Conservation (phyloP, 1,139 yeast genomes). For the Pneumocystis sp. region DNA sequence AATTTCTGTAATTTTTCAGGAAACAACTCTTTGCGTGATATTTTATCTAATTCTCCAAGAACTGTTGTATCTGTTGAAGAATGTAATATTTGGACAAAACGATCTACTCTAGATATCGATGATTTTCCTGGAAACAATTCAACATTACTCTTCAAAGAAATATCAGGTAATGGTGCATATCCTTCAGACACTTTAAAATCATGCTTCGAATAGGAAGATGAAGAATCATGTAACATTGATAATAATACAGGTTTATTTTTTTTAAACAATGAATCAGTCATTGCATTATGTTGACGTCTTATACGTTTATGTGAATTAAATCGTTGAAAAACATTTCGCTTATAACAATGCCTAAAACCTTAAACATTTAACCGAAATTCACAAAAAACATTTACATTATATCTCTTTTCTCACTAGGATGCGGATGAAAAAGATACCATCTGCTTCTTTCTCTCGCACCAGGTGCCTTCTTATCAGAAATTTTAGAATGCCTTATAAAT, state of each 20-base stretch:
- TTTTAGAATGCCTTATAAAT: slow-evolving; percentile 4
- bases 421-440: slow-evolving; percentile 11
- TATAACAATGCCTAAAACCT: neutral
- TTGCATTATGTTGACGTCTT: neutral
- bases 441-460: slow-evolving; percentile 10
- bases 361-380: neutral
- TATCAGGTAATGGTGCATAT: neutral
- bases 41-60: neutral
- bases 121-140: neutral
- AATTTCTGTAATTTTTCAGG: neutral
- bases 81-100: neutral
- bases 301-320: neutral
- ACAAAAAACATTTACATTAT: neutral
- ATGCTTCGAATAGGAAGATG: neutral
- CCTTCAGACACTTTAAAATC: neutral
- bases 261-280: neutral
- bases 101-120: neutral
- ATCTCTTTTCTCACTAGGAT: neutral
- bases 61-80: neutral
- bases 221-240: neutral
- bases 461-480: slow-evolving; percentile 5
- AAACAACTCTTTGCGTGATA: neutral
- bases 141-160: neutral
- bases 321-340: neutral
- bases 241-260: neutral